A percentile compares a stretch with the other conserved stretches of the same genome.
phyloP scores from a whole-genome alignment of 306 rosid species.

The Fragaria vesca region DNA sequence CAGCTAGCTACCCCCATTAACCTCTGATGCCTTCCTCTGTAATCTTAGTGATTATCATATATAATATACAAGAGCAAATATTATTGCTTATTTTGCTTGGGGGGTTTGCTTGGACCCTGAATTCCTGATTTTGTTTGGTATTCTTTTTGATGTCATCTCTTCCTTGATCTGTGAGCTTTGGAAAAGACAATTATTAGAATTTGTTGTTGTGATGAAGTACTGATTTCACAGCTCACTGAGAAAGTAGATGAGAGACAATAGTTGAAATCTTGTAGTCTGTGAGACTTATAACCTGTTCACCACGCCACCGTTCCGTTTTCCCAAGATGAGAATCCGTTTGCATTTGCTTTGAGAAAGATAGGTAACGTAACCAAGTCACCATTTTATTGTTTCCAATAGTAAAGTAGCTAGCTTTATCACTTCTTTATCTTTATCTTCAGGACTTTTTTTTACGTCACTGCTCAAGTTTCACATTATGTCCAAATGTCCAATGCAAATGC shows the following conservation, averaged over 20 bases:
- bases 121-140: neutral
- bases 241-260: neutral
- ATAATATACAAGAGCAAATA: neutral
- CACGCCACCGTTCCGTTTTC: constrained; percentile 18
- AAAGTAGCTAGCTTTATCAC: neutral
- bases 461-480: neutral
- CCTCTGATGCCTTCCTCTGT: neutral
- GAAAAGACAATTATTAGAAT: constrained; percentile 1
- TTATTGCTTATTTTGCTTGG: neutral
- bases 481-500: neutral
- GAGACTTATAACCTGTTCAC: neutral
- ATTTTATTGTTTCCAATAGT: neutral
- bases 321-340: neutral
- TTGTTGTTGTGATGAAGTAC: neutral
- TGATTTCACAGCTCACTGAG: neutral
- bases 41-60: neutral
- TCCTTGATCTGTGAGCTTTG: neutral
- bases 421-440: neutral
- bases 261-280: neutral
- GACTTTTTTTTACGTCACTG: neutral
- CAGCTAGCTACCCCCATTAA: neutral
- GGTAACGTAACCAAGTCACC: neutral
- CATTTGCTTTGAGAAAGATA: neutral
- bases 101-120: neutral
- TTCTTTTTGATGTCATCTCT: neutral